Evolutionary conservation across 345 rosid species (phyloP).

Genomic region (Eucalyptus viminalis): DNA sequence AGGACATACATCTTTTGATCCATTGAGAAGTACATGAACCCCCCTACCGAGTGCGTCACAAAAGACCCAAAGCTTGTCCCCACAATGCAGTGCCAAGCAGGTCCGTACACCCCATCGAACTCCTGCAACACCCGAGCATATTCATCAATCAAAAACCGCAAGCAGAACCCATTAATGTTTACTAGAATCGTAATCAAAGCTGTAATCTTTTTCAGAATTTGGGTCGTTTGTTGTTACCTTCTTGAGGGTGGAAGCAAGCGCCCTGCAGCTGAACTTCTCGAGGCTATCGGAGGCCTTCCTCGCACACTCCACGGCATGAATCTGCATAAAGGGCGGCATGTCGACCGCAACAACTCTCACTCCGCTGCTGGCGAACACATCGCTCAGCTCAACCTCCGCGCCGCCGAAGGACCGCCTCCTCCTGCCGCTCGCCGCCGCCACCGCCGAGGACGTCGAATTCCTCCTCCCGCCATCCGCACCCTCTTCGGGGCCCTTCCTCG

Average conservation of each 20-base stretch:
- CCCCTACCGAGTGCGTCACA: slow-evolving; percentile 52
- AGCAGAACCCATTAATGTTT: neutral
- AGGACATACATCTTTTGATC: slow-evolving; percentile 41
- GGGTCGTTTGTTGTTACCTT: slow-evolving; percentile 15
- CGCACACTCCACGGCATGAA: slow-evolving; percentile 65
- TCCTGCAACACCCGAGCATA: slow-evolving; percentile 16
- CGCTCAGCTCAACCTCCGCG: slow-evolving; percentile 31
- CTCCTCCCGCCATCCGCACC: slow-evolving; percentile 12
- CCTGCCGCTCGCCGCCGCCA: neutral
- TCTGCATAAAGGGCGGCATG: slow-evolving; percentile 81
- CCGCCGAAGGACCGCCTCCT: slow-evolving; percentile 46
- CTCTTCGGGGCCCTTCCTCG: neutral
- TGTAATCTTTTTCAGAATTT: neutral
- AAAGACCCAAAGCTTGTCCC: slow-evolving; percentile 59
- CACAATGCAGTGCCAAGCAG: slow-evolving; percentile 61
- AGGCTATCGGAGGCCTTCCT: slow-evolving; percentile 57
- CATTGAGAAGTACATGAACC: slow-evolving; percentile 48
- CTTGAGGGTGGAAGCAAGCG: slow-evolving; percentile 58
- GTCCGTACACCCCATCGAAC: slow-evolving; percentile 49
- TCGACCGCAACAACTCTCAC: slow-evolving; percentile 60
- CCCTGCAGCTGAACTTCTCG: slow-evolving; percentile 54
- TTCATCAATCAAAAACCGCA: neutral
- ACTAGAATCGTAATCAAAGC: neutral
- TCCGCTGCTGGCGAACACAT: slow-evolving; percentile 45
- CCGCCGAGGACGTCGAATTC: slow-evolving; percentile 9